Percentiles rank a stretch among this genome's conserved stretches.
Evolutionary conservation across 2,329 filamentous ascomycete species (phyloP).

Genomic region (Colletotrichum eremochloae): DNA sequence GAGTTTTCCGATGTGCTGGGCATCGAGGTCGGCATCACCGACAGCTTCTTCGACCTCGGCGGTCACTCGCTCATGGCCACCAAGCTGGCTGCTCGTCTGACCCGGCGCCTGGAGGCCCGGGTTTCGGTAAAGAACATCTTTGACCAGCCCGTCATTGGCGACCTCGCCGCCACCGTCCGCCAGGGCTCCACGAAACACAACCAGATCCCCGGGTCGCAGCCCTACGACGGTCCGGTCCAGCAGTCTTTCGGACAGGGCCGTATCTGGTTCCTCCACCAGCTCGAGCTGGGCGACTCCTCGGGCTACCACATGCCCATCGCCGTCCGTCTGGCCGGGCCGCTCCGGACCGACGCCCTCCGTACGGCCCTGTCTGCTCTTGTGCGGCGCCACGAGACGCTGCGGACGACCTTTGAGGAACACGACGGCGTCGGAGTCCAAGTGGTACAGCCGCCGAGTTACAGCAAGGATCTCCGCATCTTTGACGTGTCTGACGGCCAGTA

Average conservation of each 20-base stretch:
- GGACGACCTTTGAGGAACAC: conserved; percentile 3
- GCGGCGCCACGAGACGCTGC: conserved; percentile 11
- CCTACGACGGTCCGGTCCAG: background rate
- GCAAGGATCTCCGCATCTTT: background rate
- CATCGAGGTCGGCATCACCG: conserved; percentile 20
- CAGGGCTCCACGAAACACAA: background rate
- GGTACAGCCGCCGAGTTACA: background rate
- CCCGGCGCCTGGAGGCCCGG: conserved; percentile 8
- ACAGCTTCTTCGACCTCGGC: conserved; percentile 43
- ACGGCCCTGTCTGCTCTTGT: background rate
- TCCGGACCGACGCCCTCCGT: conserved; percentile 36
- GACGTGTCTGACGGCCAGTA: background rate
- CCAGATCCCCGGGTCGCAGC: background rate
- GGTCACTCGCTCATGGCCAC: conserved; percentile 41
- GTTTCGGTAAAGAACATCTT: conserved; percentile 39
- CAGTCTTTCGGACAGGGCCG: conserved; percentile 15
- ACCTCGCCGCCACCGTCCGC: conserved; percentile 16
- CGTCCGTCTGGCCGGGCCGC: conserved; percentile 2
- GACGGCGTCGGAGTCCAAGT: conserved; percentile 10
- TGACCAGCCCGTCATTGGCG: conserved; percentile 19
- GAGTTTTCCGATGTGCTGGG: conserved; percentile 31
- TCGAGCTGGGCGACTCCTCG: background rate
- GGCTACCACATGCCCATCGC: conserved; percentile 6
- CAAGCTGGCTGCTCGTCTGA: conserved; percentile 19
- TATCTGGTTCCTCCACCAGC: conserved; percentile 18